Conservation (phyloP, 257 asterid genomes). For the Plantago major region DNA sequence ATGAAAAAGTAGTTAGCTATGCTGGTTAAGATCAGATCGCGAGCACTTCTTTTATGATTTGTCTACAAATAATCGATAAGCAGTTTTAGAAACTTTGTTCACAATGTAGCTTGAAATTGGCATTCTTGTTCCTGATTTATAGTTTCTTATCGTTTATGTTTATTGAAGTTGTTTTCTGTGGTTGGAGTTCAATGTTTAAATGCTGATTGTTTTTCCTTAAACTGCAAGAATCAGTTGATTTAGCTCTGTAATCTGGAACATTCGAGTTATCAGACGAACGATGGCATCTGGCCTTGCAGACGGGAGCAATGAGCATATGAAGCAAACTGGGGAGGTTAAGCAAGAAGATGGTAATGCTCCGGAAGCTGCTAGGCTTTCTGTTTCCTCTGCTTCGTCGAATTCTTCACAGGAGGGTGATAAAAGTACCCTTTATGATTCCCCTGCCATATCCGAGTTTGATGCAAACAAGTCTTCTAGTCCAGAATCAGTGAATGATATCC, state of each 20-base stretch:
- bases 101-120: too few species aligned
- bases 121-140: too few species aligned
- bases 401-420: slow-evolving; percentile 22
- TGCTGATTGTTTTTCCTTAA: background rate
- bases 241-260: background rate
- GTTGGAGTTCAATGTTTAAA: background rate
- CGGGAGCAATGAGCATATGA: slow-evolving; percentile 19
- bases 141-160: too few species aligned
- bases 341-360: slow-evolving; percentile 11
- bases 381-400: slow-evolving; percentile 25
- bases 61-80: too few species aligned
- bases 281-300: slow-evolving; percentile 39
- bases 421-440: slow-evolving; percentile 12
- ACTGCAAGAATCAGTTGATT: background rate
- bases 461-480: slow-evolving; percentile 17
- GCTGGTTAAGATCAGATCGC: too few species aligned
- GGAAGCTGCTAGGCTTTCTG: slow-evolving; percentile 20
- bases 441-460: slow-evolving; percentile 18
- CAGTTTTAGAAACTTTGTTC: too few species aligned
- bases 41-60: too few species aligned
- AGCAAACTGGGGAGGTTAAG: slow-evolving; percentile 11
- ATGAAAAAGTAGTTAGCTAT: too few species aligned
- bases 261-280: slow-evolving; percentile 4
- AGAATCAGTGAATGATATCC: slow-evolving; percentile 13
- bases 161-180: background rate